A percentile compares a stretch with the other conserved stretches of the same genome.
Conservation (phyloP, 805 yeast species). For the Candida quercuum region DNA sequence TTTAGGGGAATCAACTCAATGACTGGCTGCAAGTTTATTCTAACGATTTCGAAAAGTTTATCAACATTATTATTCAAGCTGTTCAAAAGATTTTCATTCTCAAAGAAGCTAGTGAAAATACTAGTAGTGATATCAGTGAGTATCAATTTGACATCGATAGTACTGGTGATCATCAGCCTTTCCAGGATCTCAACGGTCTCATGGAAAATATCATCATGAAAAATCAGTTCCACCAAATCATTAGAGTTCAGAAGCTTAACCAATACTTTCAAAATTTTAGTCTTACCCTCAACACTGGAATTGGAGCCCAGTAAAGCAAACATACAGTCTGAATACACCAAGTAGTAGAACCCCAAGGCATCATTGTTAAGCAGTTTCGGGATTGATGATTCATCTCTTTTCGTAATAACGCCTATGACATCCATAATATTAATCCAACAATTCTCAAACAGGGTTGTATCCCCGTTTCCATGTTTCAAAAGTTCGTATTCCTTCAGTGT, state of each 20-base stretch:
- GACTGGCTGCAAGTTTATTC: slow-evolving; percentile 63
- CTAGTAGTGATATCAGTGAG: slow-evolving; percentile 54
- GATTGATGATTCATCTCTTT: slow-evolving; percentile 41
- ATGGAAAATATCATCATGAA: slow-evolving; percentile 61
- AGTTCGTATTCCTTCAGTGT: slow-evolving; percentile 70
- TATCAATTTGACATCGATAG: slow-evolving; percentile 38
- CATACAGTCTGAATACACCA: slow-evolving; percentile 77
- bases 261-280: slow-evolving; percentile 44
- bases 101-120: slow-evolving; percentile 44
- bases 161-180: slow-evolving; percentile 56
- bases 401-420: slow-evolving; percentile 64
- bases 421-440: slow-evolving; percentile 77
- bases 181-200: slow-evolving; percentile 77
- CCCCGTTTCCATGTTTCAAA: slow-evolving; percentile 35
- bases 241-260: slow-evolving; percentile 50
- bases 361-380: slow-evolving; percentile 49
- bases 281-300: slow-evolving; percentile 22
- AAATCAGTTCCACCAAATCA: slow-evolving; percentile 52
- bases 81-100: slow-evolving; percentile 28
- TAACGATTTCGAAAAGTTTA: slow-evolving; percentile 73
- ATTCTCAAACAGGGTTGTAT: slow-evolving; percentile 43
- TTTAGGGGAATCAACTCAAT: slow-evolving; percentile 52
- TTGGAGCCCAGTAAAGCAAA: slow-evolving; percentile 54
- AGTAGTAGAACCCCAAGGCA: slow-evolving; percentile 62
- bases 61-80: slow-evolving; percentile 56